Percentiles rank a stretch among this genome's conserved stretches.
Conservation (phyloP, 441 rosid genomes). For the Omphalea diandra region DNA sequence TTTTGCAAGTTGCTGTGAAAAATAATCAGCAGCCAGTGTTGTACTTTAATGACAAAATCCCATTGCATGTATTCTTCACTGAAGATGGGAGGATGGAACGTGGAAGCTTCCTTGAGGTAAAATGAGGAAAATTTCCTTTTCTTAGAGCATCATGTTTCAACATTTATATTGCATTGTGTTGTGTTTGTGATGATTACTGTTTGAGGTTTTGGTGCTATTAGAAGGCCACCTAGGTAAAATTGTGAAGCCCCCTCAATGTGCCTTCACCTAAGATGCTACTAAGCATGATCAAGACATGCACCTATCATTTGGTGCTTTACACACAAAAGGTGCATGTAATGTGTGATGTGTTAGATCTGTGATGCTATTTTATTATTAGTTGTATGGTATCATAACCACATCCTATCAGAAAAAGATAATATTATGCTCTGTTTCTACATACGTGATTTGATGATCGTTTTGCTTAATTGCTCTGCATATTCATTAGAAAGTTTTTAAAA, state of each 20-base stretch:
- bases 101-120: constrained; percentile 92
- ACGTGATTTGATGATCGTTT: neutral
- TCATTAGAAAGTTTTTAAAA: neutral
- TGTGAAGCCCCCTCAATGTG: neutral
- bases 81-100: constrained; percentile 98
- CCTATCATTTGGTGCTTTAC: no score
- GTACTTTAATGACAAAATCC: constrained; percentile 77
- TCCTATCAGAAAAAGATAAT: no score
- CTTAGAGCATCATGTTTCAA: neutral
- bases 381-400: no score
- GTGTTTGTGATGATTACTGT: constrained; percentile 5
- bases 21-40: constrained; percentile 91
- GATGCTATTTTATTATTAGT: no score
- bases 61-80: constrained; percentile 60
- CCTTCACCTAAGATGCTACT: neutral
- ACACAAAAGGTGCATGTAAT: no score
- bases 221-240: no score
- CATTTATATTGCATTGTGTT: neutral
- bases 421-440: no score
- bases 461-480: no score
- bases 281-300: no score
- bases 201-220: neutral
- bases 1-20: constrained; percentile 94
- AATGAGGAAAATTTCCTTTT: neutral
- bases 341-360: no score